Conservation (phyloP, 2,329 filamentous ascomycete species). For the Thielaviopsis cerberus region DNA sequence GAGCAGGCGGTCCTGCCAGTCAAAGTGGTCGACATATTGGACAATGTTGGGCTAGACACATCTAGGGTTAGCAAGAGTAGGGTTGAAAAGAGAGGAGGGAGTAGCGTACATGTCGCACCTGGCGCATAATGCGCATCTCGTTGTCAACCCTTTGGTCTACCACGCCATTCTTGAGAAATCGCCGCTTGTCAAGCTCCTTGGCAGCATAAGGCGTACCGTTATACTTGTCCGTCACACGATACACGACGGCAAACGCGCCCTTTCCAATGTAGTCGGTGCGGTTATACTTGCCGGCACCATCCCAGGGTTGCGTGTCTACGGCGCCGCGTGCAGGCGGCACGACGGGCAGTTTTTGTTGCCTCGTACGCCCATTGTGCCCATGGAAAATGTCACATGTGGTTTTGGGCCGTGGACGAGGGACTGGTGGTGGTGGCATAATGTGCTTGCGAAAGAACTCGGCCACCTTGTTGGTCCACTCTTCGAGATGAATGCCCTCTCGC, state of each 20-base stretch:
- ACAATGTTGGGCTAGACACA: conserved; percentile 53
- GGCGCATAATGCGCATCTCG: conserved; percentile 90
- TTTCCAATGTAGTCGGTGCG: conserved; percentile 67
- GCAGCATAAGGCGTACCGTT: conserved; percentile 72
- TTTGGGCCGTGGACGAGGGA: neutral
- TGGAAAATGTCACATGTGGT: conserved; percentile 3
- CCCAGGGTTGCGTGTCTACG: conserved; percentile 33
- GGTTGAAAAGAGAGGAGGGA: neutral
- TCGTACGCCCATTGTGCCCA: neutral
- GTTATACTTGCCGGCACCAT: conserved; percentile 70
- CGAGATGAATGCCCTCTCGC: conserved; percentile 45
- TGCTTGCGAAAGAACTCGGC: conserved; percentile 33
- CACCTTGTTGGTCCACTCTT: conserved; percentile 51
- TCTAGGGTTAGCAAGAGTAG: neutral
- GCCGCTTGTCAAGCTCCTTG: conserved; percentile 85
- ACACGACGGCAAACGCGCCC: conserved; percentile 86
- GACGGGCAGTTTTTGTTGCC: neutral
- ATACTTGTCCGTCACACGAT: conserved; percentile 71
- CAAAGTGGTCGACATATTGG: conserved; percentile 73
- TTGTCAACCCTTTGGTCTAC: conserved; percentile 86
- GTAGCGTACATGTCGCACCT: conserved; percentile 57
- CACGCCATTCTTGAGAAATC: conserved; percentile 81
- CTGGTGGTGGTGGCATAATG: conserved; percentile 4
- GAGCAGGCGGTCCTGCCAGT: conserved; percentile 63
- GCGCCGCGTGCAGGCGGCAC: conserved; percentile 25